Conservation (phyloP, 2,329 filamentous ascomycete genomes). For the Parascedosporium putredinis region DNA sequence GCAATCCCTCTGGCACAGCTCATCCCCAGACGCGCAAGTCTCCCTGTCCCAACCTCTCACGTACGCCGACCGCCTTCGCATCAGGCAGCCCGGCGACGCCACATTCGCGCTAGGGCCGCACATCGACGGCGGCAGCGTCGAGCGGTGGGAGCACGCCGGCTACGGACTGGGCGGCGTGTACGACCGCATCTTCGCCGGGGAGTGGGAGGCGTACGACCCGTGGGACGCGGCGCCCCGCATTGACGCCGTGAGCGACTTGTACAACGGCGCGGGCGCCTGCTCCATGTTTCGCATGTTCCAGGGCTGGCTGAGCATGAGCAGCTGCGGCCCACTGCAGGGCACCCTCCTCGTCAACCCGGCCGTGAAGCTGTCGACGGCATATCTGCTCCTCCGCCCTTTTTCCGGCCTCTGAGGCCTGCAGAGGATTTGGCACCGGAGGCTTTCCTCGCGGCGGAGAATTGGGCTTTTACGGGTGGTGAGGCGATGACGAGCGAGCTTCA, state of each 20-base stretch:
- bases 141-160: slow-evolving; percentile 62
- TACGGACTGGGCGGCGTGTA: slow-evolving; percentile 63
- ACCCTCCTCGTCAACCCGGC: slow-evolving; percentile 69
- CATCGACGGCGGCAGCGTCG: slow-evolving; percentile 62
- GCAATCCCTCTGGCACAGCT: slow-evolving; percentile 52
- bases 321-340: slow-evolving; percentile 58
- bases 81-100: slow-evolving; percentile 60
- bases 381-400: slow-evolving; percentile 76
- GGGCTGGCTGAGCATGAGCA: slow-evolving; percentile 75
- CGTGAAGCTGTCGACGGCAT: slow-evolving; percentile 63
- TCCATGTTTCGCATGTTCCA: slow-evolving; percentile 83
- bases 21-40: slow-evolving; percentile 35
- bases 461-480: slow-evolving; percentile 29
- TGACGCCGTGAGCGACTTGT: slow-evolving; percentile 59
- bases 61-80: slow-evolving; percentile 64
- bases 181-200: slow-evolving; percentile 58
- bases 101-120: slow-evolving; percentile 34
- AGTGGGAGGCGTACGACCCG: slow-evolving; percentile 67
- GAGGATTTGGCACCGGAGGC: slow-evolving; percentile 52
- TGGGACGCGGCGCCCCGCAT: slow-evolving; percentile 68
- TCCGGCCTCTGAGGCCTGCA: slow-evolving; percentile 37
- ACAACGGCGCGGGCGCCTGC: slow-evolving; percentile 72
- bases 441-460: slow-evolving; percentile 33
- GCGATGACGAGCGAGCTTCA: slow-evolving; percentile 51
- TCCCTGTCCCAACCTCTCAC: slow-evolving; percentile 45